Base-by-base conservation (phyloP, 2,329 filamentous ascomycete genomes). In the Stagonosporopsis chrysanthemi region DNA sequence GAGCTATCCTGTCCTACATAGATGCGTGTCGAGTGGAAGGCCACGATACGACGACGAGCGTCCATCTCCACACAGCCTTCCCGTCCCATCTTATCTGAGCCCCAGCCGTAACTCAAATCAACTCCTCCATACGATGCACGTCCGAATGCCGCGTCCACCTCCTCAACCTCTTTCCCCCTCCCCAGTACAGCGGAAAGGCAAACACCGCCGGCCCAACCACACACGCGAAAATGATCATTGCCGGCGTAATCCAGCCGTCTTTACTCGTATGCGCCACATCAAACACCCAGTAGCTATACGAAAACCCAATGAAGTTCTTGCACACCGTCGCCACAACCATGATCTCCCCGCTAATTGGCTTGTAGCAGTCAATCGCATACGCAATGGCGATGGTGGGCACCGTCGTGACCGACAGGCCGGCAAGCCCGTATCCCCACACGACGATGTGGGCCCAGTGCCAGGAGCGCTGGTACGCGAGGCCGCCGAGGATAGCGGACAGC, bases 371-470 rank as follows among this genome's bases (percentile, higher is more conserved):
- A 45, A 81, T 74, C 3, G 79, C 77, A 51, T 81, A 81, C 1
- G 79, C 77, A 33, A 80, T 76, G 8, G 71, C 68, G 33, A 81
- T 80, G 0, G 78, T 77, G 0, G 79, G 79, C 1, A 80, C 75
- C 0, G 75, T 72, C 2, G 78, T 79, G 22, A 80, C 75, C 1
- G 70, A 70, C 6, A 80, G 62, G 1, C 79, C 79, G 4, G 73
- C 75, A 39, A 80, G 69, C 0, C 75, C 77, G 61, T 82, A 84
- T 2, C 82, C 82, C 58, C 82, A 71, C 2, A 84, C 73, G 12
- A 84, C 70, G 45, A 83, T 81, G 4, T 76, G 76, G 29, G 75
- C 73, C 82, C 82, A 84, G 0, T 76, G 73, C 81, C 81, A 84
- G 39, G 77, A 68, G 5, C 71, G 69, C 58, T 82, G 76, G 62